A percentile compares a stretch with the other conserved stretches of the same genome.
phyloP scores from a whole-genome alignment of 2,329 filamentous ascomycete genomes.

The Zymoseptoria passerinii region DNA sequence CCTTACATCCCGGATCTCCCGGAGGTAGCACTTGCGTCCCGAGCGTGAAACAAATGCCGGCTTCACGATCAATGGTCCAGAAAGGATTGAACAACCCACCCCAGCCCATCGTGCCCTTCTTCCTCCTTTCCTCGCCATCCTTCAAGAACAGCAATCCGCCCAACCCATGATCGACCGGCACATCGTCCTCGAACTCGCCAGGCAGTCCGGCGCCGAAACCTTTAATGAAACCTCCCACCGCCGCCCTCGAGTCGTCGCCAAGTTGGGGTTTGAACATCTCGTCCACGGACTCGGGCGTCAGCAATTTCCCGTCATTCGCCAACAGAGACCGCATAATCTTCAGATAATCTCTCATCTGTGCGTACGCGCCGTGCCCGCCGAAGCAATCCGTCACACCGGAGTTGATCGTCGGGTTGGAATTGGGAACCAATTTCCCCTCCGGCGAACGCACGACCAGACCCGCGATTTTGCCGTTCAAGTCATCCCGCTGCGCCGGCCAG shows the following conservation, averaged over 20 bases:
- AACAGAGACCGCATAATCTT: constrained; percentile 42
- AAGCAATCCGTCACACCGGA: constrained; percentile 25
- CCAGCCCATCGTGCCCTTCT: constrained; percentile 37
- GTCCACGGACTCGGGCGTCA: constrained; percentile 36
- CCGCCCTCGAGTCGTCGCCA: constrained; percentile 14
- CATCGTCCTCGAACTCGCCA: constrained; percentile 25
- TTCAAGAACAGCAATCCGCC: constrained; percentile 38
- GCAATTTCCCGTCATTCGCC: constrained; percentile 41
- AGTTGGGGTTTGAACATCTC: constrained; percentile 45
- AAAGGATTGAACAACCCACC: constrained; percentile 40
- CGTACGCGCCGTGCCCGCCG: constrained; percentile 27
- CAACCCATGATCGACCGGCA: constrained; percentile 33
- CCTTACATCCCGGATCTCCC: constrained; percentile 32
- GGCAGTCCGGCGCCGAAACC: constrained; percentile 27
- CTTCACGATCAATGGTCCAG: constrained; percentile 37
- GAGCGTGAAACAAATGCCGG: constrained; percentile 37
- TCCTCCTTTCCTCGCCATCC: constrained; percentile 32
- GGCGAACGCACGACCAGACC: constrained; percentile 15
- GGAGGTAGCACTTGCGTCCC: constrained; percentile 38
- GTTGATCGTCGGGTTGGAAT: constrained; percentile 16
- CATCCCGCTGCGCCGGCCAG: constrained; percentile 16
- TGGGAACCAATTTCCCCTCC: constrained; percentile 15
- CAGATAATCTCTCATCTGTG: constrained; percentile 35
- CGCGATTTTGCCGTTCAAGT: constrained; percentile 16
- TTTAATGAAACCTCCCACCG: constrained; percentile 23